Evolutionary conservation across 2,329 filamentous ascomycete species (phyloP), one percentile per base, ranked within the genome.

Genomic region (Whalleya microplaca): DNA sequence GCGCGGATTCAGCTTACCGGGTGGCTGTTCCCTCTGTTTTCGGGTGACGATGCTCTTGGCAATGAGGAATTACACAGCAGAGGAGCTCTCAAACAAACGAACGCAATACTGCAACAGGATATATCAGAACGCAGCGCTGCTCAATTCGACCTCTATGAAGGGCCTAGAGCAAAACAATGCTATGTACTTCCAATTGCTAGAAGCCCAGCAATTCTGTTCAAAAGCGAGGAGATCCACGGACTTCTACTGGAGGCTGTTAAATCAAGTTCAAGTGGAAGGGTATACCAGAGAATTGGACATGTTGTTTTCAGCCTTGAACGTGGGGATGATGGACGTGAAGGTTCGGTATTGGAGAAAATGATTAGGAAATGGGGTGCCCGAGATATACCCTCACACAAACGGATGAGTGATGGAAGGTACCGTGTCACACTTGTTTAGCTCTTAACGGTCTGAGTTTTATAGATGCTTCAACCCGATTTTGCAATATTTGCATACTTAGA

Each of bases 21-120:
- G 18, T 53, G 14, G n/a, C 12, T 53, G 9, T 37, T 53, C 37
- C 51, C 51, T n/a, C 3, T 53, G 27, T 46, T 42, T 27, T 27
- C 23, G 9, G 9, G 23, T 4, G 23, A 27, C 23, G 4, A 9
- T 27, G 9, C 23, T 9, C 23, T 4, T 27, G 23, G 9, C 9
- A 4, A 27, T 27, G 23, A 27, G 9, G 4, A 27, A 27, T 9
- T 27, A 27, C 4, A 27, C 23, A 4, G 23, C 23, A 9, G 9
- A 9, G 23, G 9, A 27, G 23, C 4, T n/a, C n/a, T n/a, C n/a
- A n/a, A n/a, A n/a, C n/a, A n/a, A n/a, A n/a, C n/a, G n/a, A n/a
- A n/a, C n/a, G n/a, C n/a, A n/a, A n/a, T n/a, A n/a, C n/a, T n/a
- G n/a, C n/a, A n/a, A n/a, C n/a, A n/a, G n/a, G n/a, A n/a, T n/a